Percentiles rank a stretch among this genome's conserved stretches.
These are phyloP conservation scores for Vitis rupestris DNA, from an alignment of 164 flowering plant species.

Conservation along the genomic window DNA sequence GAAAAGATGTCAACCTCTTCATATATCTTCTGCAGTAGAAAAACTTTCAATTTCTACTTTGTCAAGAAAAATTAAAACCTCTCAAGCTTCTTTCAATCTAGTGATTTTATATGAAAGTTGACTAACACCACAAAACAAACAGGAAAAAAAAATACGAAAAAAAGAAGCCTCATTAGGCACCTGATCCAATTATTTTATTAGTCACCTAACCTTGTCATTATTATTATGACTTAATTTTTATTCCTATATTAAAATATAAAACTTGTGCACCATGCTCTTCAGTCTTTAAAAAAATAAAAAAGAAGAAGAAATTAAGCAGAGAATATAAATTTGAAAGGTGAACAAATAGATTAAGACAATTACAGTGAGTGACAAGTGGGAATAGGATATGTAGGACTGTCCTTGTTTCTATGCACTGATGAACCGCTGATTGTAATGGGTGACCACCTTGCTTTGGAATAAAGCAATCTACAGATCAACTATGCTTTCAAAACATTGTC, in stretches of 20 bases:
- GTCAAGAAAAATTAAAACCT: too few relatives aligned
- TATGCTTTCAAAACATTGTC: conserved; percentile 8
- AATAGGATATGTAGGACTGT: neutral
- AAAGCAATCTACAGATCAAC: neutral
- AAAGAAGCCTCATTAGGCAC: too few relatives aligned
- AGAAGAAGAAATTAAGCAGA: neutral
- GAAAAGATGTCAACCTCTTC: too few relatives aligned
- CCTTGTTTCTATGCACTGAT: neutral
- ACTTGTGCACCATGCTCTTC: neutral
- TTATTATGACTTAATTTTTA: too few relatives aligned
- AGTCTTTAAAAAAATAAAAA: neutral
- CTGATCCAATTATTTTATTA: too few relatives aligned
- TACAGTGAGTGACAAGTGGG: neutral
- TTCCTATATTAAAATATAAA: neutral
- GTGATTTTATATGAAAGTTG: too few relatives aligned
- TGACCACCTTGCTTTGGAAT: neutral
- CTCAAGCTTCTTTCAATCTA: too few relatives aligned
- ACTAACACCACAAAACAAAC: too few relatives aligned
- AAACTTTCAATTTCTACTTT: too few relatives aligned
- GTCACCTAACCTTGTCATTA: too few relatives aligned
- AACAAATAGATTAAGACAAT: conserved; percentile 1
- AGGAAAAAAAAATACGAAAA: too few relatives aligned
- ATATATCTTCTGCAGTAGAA: too few relatives aligned
- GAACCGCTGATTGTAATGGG: neutral
- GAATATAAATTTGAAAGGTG: neutral